Conservation (phyloP, 176 grass and related monocot species). For the Hordeum marinum region DNA sequence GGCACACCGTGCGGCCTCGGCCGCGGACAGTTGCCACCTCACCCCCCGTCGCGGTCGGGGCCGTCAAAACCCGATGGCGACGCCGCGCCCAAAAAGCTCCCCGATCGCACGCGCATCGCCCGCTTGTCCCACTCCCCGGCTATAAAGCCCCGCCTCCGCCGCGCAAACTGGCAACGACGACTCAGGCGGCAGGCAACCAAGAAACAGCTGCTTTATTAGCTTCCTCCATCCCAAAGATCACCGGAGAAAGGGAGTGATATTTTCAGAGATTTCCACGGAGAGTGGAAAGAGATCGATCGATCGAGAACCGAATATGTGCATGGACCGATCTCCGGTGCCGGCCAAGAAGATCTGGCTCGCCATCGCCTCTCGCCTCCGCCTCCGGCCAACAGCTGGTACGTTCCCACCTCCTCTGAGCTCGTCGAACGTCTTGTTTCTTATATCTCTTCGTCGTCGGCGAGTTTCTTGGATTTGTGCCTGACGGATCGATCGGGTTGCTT, state of each 20-base stretch:
- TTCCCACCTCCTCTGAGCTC: background rate
- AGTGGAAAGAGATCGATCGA: background rate
- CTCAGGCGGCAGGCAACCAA: background rate
- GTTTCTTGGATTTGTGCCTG: background rate
- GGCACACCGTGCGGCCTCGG: background rate
- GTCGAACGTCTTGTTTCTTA: background rate
- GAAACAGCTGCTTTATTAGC: background rate
- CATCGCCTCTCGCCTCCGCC: constrained; percentile 38
- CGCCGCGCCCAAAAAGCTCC: constrained; percentile 10
- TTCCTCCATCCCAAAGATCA: background rate
- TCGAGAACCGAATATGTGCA: constrained; percentile 22
- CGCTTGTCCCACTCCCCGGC: background rate
- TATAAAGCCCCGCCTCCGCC: constrained; percentile 28
- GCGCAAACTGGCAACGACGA: background rate
- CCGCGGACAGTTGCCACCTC: constrained; percentile 25
- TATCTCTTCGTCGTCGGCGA: background rate
- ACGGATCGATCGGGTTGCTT: background rate
- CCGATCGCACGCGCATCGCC: constrained; percentile 37
- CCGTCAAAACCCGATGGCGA: constrained; percentile 22
- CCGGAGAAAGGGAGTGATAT: background rate
- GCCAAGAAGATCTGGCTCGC: constrained; percentile 59
- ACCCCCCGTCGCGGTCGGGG: constrained; percentile 14
- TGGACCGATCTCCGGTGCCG: constrained; percentile 41
- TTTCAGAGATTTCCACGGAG: background rate
- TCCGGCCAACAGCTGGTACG: constrained; percentile 53